phyloP scores from a whole-genome alignment of 495 filamentous ascomycete species.

The Elasticomyces elasticus region DNA sequence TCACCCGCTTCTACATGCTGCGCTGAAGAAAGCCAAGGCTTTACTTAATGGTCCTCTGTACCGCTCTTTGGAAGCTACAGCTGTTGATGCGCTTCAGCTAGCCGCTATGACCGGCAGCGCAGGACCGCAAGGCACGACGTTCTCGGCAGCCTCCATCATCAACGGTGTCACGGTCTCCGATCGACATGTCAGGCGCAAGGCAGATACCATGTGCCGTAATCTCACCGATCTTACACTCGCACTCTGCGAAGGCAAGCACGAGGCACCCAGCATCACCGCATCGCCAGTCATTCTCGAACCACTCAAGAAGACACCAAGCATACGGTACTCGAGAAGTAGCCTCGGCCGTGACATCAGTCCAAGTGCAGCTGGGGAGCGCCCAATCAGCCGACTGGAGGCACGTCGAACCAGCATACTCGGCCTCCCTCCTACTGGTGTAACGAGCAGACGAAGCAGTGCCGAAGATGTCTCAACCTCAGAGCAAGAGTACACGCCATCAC shows the following conservation, averaged over 20 bases:
- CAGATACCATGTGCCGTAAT: conserved; percentile 84
- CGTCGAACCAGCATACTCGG: conserved; percentile 54
- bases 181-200: conserved; percentile 75
- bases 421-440: conserved; percentile 27
- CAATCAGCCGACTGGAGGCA: conserved; percentile 62
- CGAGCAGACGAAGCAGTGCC: conserved; percentile 23
- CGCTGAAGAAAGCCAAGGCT: conserved; percentile 63
- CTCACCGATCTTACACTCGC: conserved; percentile 88
- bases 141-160: conserved; percentile 53
- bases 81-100: conserved; percentile 67
- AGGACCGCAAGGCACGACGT: conserved; percentile 46
- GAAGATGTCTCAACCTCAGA: conserved; percentile 9
- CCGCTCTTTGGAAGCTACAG: conserved; percentile 69
- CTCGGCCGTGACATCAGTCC: conserved; percentile 18
- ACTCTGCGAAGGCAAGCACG: conserved; percentile 50
- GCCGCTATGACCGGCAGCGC: conserved; percentile 60
- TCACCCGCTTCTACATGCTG: conserved; percentile 72
- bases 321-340: conserved; percentile 14
- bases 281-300: conserved; percentile 31
- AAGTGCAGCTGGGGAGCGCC: conserved; percentile 34
- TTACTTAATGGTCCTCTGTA: conserved; percentile 63
- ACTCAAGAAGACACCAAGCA: conserved; percentile 26
- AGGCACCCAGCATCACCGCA: conserved; percentile 20
- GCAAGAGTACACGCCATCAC: conserved; percentile 14
- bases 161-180: conserved; percentile 55